Base-by-base conservation (phyloP, 768 basidiomycete genomes). In the Xanthoconium purpureum region DNA sequence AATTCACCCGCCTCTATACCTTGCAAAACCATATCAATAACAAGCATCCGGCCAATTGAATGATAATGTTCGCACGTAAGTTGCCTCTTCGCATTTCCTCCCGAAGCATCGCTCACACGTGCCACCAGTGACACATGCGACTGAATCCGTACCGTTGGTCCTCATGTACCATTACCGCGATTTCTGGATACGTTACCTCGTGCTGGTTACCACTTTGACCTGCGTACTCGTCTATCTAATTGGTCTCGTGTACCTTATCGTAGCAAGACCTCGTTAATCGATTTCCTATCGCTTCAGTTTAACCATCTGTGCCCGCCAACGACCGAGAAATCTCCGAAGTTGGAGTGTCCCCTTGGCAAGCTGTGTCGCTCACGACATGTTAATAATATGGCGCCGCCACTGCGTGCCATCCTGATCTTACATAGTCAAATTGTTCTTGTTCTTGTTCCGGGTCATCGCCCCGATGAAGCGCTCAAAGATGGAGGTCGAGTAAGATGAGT, bases 1-100 rank as follows among this genome's bases (percentile, higher is more conserved):
- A 36, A 32, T 71, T 71, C 52, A 67, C 71, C 5, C 69, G 71
- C 24, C 52, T n/a, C 51, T 6, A 71, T 28, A 65, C 71, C 12
- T 44, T 61, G 40, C 50, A 55, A 10, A 24, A 6, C 5, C 71
- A 71, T 37, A 0, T 55, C 0, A 33, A 28, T 37, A 56, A 15
- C 12, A 63, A 60, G 30, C 68, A 63, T 50, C 1, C 47, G 2
- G 18, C 33, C 18, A 49, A n/a, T 18, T 52, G 45, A 60, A 28
- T 11, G 39, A n/a, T 45, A 11, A 15, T 33, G 30, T 40, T 5
- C 36, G 15, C 28, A 6, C 32, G 49, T 61, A 33, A 50, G 56
- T 53, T 1, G 13, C 1, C 20, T 17, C 9, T n/a, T 39, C 28
- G 11, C 5, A 32, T n/a, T 35, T 17, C 24, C 8, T 35, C 51